A percentile compares a stretch with the other conserved stretches of the same genome.
Conservation (phyloP, 345 rosid species). For the Pugionium cornutum region DNA sequence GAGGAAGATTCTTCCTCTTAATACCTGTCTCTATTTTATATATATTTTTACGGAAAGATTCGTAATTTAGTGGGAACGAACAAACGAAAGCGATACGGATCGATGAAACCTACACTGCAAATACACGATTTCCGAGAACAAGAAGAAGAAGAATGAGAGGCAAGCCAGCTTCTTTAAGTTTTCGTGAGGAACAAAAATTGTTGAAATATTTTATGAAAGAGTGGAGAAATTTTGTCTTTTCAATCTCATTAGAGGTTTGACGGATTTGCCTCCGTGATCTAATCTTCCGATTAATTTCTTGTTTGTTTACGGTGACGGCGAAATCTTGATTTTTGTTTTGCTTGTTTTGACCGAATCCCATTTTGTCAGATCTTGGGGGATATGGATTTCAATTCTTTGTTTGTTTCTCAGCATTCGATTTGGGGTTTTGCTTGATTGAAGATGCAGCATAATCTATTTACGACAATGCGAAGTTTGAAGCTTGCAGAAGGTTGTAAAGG, state of each 20-base stretch:
- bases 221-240: background rate
- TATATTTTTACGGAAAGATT: conserved; percentile 33
- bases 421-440: conserved; percentile 30
- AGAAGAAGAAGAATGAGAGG: conserved; percentile 13
- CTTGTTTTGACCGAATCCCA: conserved; percentile 5
- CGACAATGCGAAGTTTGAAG: conserved; percentile 88
- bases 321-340: background rate
- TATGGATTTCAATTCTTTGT: conserved; percentile 20
- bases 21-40: conserved; percentile 11
- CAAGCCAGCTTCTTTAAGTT: conserved; percentile 17
- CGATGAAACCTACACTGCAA: conserved; percentile 37
- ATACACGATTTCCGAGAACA: conserved; percentile 30
- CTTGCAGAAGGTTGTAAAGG: conserved; percentile 82
- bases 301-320: conserved; percentile 23
- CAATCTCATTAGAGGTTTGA: background rate
- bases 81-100: background rate
- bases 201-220: background rate
- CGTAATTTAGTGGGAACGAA: conserved; percentile 22
- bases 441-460: conserved; percentile 82
- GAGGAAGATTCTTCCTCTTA: conserved; percentile 39
- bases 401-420: background rate
- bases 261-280: conserved; percentile 28
- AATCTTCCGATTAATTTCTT: background rate
- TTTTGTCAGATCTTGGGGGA: conserved; percentile 27
- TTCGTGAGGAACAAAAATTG: background rate